These are phyloP conservation scores for Thecaphora frezii DNA, from an alignment of 1,284 basidiomycete species.

Conservation along the genomic window DNA sequence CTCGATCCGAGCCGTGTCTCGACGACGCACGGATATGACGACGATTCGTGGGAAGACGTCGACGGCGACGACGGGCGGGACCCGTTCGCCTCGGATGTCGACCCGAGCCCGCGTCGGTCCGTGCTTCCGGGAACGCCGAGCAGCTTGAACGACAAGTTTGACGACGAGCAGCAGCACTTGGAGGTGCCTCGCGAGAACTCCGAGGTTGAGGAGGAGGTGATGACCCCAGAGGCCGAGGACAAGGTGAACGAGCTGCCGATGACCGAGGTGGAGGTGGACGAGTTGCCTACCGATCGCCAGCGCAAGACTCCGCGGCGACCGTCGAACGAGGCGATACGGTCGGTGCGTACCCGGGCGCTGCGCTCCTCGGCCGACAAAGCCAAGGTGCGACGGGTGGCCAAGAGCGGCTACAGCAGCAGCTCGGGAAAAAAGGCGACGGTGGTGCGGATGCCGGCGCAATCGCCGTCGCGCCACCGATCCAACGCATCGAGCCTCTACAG, in stretches of 20 bases:
- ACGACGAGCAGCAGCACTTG: background rate
- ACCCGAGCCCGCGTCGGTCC: background rate
- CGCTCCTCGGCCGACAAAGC: too few species aligned
- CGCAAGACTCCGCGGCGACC: background rate
- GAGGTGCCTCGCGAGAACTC: too few species aligned
- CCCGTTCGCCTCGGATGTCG: slow-evolving; percentile 22
- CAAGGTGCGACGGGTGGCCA: too few species aligned
- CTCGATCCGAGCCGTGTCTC: slow-evolving; percentile 24
- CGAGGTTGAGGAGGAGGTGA: too few species aligned
- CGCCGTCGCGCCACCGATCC: background rate
- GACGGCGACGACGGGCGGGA: slow-evolving; percentile 11
- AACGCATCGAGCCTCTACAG: background rate
- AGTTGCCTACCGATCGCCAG: background rate
- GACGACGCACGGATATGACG: slow-evolving; percentile 23
- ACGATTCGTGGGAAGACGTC: slow-evolving; percentile 3
- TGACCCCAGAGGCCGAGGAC: too few species aligned
- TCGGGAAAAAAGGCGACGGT: background rate
- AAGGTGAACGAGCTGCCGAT: too few species aligned
- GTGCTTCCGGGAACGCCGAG: background rate
- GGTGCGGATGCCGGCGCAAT: too few species aligned
- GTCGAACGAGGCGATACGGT: background rate
- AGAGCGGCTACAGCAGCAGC: background rate
- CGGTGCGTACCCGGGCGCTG: too few species aligned
- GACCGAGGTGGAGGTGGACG: background rate
- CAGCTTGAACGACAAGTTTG: background rate